Evolutionary conservation across 1,284 basidiomycete genomes (phyloP).

Genomic region (Irpex sp.): DNA sequence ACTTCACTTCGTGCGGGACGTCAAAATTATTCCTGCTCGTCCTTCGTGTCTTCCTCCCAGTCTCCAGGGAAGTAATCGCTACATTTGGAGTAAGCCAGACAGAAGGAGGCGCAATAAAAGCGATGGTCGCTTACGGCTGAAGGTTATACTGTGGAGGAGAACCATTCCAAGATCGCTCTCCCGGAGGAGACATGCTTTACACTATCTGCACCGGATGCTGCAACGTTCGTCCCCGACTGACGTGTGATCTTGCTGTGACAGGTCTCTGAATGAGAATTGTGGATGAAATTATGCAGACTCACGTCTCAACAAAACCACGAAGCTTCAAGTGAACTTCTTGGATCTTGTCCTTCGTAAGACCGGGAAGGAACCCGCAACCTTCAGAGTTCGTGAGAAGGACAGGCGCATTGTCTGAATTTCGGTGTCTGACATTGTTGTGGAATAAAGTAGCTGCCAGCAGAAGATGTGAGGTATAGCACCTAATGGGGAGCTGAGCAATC

Average conservation of each 20-base stretch:
- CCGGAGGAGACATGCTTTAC: background rate
- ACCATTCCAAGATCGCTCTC: slow-evolving; percentile 1
- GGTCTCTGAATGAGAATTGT: no score
- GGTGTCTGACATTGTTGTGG: no score
- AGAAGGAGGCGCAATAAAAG: background rate
- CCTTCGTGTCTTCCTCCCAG: background rate
- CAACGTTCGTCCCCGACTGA: background rate
- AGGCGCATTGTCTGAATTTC: no score
- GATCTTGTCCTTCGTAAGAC: slow-evolving; percentile 14
- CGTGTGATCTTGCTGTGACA: no score
- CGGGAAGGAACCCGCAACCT: background rate
- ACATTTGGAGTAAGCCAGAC: background rate
- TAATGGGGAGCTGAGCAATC: no score
- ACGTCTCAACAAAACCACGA: slow-evolving; percentile 17
- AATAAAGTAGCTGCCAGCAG: no score
- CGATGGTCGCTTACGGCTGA: background rate
- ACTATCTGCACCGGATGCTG: slow-evolving; percentile 2
- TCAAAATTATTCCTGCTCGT: background rate
- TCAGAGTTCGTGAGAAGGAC: no score
- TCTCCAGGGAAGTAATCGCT: background rate
- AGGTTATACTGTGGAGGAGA: slow-evolving; percentile 6
- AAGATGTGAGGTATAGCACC: no score
- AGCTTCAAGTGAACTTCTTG: slow-evolving; percentile 20
- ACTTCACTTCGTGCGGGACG: no score
- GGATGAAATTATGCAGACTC: background rate